Percentiles rank a stretch among this genome's conserved stretches.
These are phyloP conservation scores for Fusarium sp. DNA, from an alignment of 2,329 filamentous ascomycete genomes.

Conservation along the genomic window DNA sequence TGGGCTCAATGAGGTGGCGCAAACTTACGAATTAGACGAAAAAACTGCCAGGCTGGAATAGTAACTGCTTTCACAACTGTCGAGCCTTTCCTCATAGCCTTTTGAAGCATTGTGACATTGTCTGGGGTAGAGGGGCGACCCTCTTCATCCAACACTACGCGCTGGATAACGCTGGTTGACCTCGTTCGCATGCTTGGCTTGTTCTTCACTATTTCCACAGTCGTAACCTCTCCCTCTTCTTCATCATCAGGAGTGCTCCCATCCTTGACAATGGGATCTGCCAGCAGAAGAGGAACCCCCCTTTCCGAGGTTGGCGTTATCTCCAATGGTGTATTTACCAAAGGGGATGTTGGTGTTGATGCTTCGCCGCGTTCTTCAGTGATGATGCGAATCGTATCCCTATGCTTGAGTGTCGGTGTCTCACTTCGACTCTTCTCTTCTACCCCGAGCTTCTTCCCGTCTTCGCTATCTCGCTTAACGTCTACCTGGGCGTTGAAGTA, in stretches of 20 bases:
- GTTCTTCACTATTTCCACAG: constrained; percentile 42
- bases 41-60: constrained; percentile 98
- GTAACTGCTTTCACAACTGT: constrained; percentile 81
- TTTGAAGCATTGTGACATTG: constrained; percentile 54
- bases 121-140: constrained; percentile 57
- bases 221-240: constrained; percentile 30
- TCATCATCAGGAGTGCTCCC: constrained; percentile 23
- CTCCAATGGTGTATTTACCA: constrained; percentile 42
- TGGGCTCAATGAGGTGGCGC: neutral
- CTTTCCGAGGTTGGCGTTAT: constrained; percentile 33
- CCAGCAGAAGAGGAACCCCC: neutral
- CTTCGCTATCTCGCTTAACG: constrained; percentile 77
- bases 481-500: constrained; percentile 97
- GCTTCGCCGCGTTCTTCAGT: constrained; percentile 48
- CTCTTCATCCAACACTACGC: constrained; percentile 64
- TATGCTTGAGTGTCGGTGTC: constrained; percentile 41
- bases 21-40: constrained; percentile 84
- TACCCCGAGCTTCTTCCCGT: constrained; percentile 58
- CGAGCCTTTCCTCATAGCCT: constrained; percentile 58
- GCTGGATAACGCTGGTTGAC: constrained; percentile 71
- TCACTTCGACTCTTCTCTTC: constrained; percentile 44
- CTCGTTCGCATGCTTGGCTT: constrained; percentile 55
- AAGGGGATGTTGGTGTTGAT: constrained; percentile 49
- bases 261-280: constrained; percentile 12
- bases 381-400: constrained; percentile 50